Evolutionary conservation across 2,329 filamentous ascomycete species (phyloP).

Genomic region (Madurella fahalii): DNA sequence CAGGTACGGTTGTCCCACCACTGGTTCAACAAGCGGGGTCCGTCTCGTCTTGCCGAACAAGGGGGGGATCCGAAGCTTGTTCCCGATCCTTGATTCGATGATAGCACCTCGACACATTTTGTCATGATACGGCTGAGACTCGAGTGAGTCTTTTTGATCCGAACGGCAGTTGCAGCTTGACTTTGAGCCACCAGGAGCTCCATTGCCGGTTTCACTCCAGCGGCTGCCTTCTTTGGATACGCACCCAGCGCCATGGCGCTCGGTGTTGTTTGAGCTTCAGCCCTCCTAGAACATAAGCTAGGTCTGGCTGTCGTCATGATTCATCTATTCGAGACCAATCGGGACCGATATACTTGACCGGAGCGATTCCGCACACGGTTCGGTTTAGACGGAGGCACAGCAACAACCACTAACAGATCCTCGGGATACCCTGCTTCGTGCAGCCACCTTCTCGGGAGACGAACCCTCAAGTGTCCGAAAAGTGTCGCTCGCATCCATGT

Average conservation of each 20-base stretch:
- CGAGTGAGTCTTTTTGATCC: not conserved
- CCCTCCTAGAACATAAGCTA: not conserved
- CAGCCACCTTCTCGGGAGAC: not conserved
- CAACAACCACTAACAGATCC: too few species aligned
- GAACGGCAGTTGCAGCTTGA: not conserved
- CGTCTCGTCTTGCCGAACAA: conserved; percentile 1
- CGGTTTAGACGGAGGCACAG: too few species aligned
- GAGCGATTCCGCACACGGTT: not conserved
- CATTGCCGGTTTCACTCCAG: not conserved
- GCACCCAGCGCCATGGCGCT: not conserved
- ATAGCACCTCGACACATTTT: not conserved
- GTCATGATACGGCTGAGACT: not conserved
- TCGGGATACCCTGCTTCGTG: not conserved
- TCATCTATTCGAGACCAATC: conserved; percentile 5
- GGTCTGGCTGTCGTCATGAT: not conserved
- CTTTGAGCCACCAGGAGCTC: not conserved
- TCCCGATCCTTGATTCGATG: conserved; percentile 5
- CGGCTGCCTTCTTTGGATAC: too few species aligned
- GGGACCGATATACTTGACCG: not conserved
- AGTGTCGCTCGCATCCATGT: not conserved
- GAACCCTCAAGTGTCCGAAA: not conserved
- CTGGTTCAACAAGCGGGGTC: conserved; percentile 18
- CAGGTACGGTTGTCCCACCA: conserved; percentile 11
- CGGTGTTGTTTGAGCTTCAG: not conserved
- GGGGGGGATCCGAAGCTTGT: not conserved